Base-by-base conservation (phyloP, 2,329 filamentous ascomycete genomes). In the Neobulgaria alba region DNA sequence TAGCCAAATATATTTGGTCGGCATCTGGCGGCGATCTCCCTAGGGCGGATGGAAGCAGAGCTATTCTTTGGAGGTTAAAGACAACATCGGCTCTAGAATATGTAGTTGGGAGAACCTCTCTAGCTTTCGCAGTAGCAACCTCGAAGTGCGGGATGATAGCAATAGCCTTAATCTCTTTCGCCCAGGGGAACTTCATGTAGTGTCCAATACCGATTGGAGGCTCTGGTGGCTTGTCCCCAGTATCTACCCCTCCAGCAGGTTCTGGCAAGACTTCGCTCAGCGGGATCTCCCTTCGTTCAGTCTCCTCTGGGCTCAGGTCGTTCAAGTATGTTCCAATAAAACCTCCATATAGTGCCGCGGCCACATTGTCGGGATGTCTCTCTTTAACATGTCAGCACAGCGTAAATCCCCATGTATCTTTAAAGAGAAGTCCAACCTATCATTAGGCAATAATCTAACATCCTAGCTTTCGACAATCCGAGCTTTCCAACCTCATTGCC, bases 361-460 rank as follows among this genome's bases (percentile, higher is more conserved):
- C 92, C 38, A 98, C 87, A 59, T 95, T 95, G 66, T 95, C 88
- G 9, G 88, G 88, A 63, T 95, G 88, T 50, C 87, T 79, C 65
- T 95, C 77, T 79, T 47, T 20, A 10, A 14, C 18, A 31, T 3
- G 20, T 16, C 15, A 38, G 39, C 43, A 18, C 29, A 38, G 34
- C 12, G 36, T 18, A 7, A 16, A 29, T 21, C 15, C 5, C 7
- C n/a, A 14, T 9, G 5, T 29, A 33, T 3, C 3, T 12, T 12
- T 9, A n/a, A 38, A 14, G 29, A 20, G 10, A 19, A 23, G 30
- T 60, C 67, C 51, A 63, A 83, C 81, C 85, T 63, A 95, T 94
- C 92, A 98, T 98, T 52, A 98, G 71, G 60, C 87, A 95, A 63
- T 88, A 98, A 65, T 98, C 92, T 55, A 98, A 81, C 60, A 98